Base-by-base conservation (phyloP, 2,329 filamentous ascomycete genomes). In the Mycosphaerella sp. region DNA sequence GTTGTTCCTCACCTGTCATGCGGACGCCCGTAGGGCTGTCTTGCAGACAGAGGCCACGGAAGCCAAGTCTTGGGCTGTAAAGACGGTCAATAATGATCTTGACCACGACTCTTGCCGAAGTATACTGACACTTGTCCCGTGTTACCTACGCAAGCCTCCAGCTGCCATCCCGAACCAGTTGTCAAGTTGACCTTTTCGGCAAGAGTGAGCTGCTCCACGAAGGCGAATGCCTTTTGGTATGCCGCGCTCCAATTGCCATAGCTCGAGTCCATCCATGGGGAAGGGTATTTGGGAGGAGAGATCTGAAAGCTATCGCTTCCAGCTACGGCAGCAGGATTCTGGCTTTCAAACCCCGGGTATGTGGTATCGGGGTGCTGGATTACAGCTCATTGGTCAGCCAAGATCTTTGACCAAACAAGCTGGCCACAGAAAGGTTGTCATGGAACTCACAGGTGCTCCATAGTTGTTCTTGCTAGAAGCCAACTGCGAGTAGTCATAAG, bases 81-180 rank as follows among this genome's bases (percentile, higher is more conserved):
- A 29, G 26, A 29, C 6, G 26, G 26, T 29, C 26, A 29, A 4
- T 4, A 29, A 29, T 29, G 26, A 29, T 29, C 26, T 29, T 29
- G 26, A 29, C 26, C 26, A 29, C 26, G 5, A 29, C 26, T 29
- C 26, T 4, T 29, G 26, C 26, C 26, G 4, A 29, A 29, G 26
- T 42, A 8, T 9, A 17, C 40, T 42, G 14, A 42, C 40, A 70
- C 64, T 11, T 62, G 61, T n/a, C 68, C 65, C 51, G 66, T 70
- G 51, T 69, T 67, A 7, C 72, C 72, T 23, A 67, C 65, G 51
- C 70, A 73, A n/a, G 66, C 46, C 64, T 56, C 59, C 64, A 44
- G 61, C 58, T 51, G 54, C 58, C 47, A 66, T n/a, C 64, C 89
- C 60, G 85, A 81, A 36, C 66, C 65, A 12, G 64, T 68, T 11